Conservation (phyloP, 1,284 basidiomycete genomes). For the Trichosporon asahii region DNA sequence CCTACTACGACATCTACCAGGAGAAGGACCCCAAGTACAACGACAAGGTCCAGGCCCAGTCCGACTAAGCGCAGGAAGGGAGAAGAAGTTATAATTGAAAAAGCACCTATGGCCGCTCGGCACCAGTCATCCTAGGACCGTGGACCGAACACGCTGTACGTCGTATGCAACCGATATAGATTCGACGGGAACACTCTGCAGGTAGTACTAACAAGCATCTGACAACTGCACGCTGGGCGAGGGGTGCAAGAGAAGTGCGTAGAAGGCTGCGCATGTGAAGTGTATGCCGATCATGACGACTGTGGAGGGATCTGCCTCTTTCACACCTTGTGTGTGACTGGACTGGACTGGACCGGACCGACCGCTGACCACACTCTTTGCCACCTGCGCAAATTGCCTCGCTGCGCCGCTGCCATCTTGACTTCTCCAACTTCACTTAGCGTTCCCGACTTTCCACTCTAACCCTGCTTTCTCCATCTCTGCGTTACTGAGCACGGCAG, state of each 20-base stretch:
- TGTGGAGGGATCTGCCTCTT: not conserved
- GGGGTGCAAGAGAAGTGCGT: not conserved
- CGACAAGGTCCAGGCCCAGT: slow-evolving; percentile 43
- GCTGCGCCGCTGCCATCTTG: not conserved
- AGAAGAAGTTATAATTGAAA: slow-evolving; percentile 2
- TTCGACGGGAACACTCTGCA: not conserved
- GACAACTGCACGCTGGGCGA: not conserved
- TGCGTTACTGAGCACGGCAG: not conserved
- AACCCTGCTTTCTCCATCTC: not conserved
- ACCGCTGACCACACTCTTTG: not conserved
- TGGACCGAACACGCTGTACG: not conserved
- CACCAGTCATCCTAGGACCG: not conserved
- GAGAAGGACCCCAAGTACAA: slow-evolving; percentile 56
- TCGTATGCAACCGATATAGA: slow-evolving; percentile 8
- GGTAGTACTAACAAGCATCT: not conserved
- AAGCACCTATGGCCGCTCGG: too few species aligned
- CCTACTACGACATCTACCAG: slow-evolving; percentile 53
- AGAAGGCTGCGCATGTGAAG: not conserved
- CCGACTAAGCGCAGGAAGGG: not conserved
- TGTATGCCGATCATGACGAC: not conserved
- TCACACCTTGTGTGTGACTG: not conserved
- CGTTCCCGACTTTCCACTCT: not conserved
- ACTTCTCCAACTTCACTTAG: not conserved
- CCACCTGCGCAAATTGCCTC: not conserved
- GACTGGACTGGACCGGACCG: not conserved